Evolutionary conservation across 164 flowering plant species (phyloP), one percentile per base, ranked within the genome.

Genomic region (Echeveria elegans): DNA sequence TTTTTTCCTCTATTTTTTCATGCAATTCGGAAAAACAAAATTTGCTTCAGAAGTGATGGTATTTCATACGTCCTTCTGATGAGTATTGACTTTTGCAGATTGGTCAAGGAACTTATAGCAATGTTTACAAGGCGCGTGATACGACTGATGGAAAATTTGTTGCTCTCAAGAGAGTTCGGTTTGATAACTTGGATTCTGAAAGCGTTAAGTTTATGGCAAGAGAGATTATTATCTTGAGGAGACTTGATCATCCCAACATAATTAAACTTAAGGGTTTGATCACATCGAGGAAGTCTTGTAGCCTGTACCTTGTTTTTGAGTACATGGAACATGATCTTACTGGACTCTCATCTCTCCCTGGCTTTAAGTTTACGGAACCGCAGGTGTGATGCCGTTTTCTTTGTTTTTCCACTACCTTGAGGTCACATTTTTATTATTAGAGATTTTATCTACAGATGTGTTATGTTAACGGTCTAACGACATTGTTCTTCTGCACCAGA

Each of bases 31-130:
- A 5, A 50, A 50, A 6, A 43, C 47, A 43, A 0, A 41, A 16
- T 43, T 43, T 43, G 16, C 18, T 36, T 40, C 29, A 37, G 26
- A 34, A 36, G 26, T 18, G 1, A 21, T 63, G 5, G 21, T 63
- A 18, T 63, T 37, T n/a, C 14, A 36, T 26, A 6, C 43, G 29
- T 63, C 30, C 31, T 21, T 41, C 48, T 43, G 36, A 65, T 43
- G 53, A 16, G 45, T 63, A 56, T 40, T 66, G 16, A 23, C 67
- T 73, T 28, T 72, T 84, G 76, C 86, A 87, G 92, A 85, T 87
- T 77, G 92, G 92, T n/a, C 87, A 85, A 79, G 92, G 92, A 74
- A 86, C 88, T 60, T 86, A 86, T 64, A 86, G 92, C 63, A 82
- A 68, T 68, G 91, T 87, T 24, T 87, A 80, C 79, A 85, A 74